Evolutionary conservation across 163 green algal species (phyloP).

Genomic region (Trebouxiophyceae sp.): DNA sequence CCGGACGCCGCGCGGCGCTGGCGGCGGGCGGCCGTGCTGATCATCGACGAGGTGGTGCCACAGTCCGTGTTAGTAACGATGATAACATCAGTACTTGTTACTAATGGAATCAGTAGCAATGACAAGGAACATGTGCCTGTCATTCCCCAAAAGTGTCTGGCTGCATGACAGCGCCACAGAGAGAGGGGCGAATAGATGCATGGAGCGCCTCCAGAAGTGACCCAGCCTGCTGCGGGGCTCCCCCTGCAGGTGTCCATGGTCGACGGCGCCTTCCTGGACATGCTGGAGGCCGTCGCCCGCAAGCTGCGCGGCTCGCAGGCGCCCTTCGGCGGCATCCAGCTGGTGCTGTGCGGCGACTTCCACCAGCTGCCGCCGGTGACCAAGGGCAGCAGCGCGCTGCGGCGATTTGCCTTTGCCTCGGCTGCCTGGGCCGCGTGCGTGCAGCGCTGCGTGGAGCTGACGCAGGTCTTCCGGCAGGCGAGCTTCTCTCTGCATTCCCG

Average conservation of each 20-base stretch:
- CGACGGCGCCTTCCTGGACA: conserved; percentile 39
- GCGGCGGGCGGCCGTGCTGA: conserved; percentile 21
- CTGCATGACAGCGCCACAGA: too few species aligned
- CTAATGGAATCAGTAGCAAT: too few species aligned
- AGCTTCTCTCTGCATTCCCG: background rate
- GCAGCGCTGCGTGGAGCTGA: conserved; percentile 27
- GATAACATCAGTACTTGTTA: too few species aligned
- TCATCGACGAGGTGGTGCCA: conserved; percentile 40
- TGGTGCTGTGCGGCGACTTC: conserved; percentile 33
- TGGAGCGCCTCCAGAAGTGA: too few species aligned
- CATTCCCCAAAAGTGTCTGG: too few species aligned
- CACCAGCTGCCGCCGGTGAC: conserved; percentile 51
- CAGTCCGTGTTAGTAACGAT: too few species aligned
- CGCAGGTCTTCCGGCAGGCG: conserved; percentile 39
- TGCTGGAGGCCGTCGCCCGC: conserved; percentile 33
- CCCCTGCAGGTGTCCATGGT: conserved; percentile 49
- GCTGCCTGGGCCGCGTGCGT: conserved; percentile 29
- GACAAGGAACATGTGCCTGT: too few species aligned
- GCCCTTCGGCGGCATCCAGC: conserved; percentile 50
- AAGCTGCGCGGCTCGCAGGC: conserved; percentile 17
- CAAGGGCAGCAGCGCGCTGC: conserved; percentile 9
- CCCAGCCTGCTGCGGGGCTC: too few species aligned
- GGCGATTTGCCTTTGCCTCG: conserved; percentile 41
- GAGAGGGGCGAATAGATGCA: too few species aligned
- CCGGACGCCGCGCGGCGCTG: conserved; percentile 28